Conservation (phyloP, 768 basidiomycete species). For the Kwoniella sp. region DNA sequence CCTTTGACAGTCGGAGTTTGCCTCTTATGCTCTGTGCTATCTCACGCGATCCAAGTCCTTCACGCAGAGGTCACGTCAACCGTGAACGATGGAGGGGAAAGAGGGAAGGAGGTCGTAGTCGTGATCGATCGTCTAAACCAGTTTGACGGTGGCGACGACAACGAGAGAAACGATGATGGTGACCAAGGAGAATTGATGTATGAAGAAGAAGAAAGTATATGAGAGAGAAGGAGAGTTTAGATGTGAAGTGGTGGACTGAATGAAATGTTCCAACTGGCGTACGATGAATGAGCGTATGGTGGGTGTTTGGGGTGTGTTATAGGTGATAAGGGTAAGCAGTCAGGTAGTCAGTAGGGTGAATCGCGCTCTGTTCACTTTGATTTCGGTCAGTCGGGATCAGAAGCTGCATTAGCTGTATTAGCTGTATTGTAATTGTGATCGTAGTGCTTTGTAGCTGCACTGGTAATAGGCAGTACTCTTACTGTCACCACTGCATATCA, state of each 20-base stretch:
- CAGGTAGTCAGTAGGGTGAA: neutral
- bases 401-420: neutral
- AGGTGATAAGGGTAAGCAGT: too few relatives aligned
- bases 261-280: slow-evolving; percentile 3
- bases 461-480: too few relatives aligned
- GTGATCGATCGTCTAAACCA: slow-evolving; percentile 2
- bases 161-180: neutral
- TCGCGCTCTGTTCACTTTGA: neutral
- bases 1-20: slow-evolving; percentile 3
- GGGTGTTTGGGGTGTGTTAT: neutral
- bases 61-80: neutral
- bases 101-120: neutral
- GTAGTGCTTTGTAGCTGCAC: too few relatives aligned
- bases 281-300: neutral
- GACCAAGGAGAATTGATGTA: neutral
- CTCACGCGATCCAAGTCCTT: neutral
- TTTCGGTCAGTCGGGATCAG: neutral
- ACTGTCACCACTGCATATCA: too few relatives aligned
- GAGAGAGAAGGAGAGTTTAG: neutral
- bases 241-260: neutral
- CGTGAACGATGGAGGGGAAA: neutral
- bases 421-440: too few relatives aligned
- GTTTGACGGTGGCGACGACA: neutral
- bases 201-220: neutral
- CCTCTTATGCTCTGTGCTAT: neutral